Base-by-base conservation (phyloP, 306 rosid species). In the Macrotyloma uniflorum region DNA sequence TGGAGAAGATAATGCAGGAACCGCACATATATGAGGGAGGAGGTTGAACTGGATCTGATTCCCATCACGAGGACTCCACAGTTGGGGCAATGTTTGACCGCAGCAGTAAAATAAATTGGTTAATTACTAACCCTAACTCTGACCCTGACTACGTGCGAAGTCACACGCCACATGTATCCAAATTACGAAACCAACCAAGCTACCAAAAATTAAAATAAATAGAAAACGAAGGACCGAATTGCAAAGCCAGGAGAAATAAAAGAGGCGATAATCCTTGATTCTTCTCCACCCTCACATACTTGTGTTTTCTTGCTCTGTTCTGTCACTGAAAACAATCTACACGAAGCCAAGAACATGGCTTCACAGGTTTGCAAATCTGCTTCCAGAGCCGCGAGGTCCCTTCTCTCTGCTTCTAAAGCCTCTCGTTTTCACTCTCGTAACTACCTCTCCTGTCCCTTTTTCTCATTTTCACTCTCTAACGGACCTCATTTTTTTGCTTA, bases 361-460 rank as follows among this genome's bases (percentile, higher is more conserved):
- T 86, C 93, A 51, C 90, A 83, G 72, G 80, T 89, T 77, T 78
- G 72, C 90, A 83, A 91, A 89, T 90, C 93, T 9, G 91, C 90
- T 77, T 89, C 96, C 38, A 84, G 85, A 82, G 91, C 92, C 72
- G 89, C 90, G 5, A 92, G 92, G 89, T 90, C 92, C 42, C 80
- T 92, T 86, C 84, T 89, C 86, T 78, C 89, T 57, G 88, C 97
- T 84, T 84, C 96, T 18, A 88, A 72, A 67, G 46, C 49, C 82
- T 86, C 97, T 74, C 95, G 93, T 19, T 87, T 86, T 26, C 84
- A 80, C 86, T 87, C 92, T n/a, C 88, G 94, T 88, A 72, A n/a
- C 19, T 66, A 23, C 18, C 26, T 55, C 16, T 55, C 16, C 11
- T 62, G 16, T 16, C 40, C 36, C 1, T 47, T 36, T 9, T 8